phyloP scores from a whole-genome alignment of 805 yeast species.

The Starmerella kuoi region DNA sequence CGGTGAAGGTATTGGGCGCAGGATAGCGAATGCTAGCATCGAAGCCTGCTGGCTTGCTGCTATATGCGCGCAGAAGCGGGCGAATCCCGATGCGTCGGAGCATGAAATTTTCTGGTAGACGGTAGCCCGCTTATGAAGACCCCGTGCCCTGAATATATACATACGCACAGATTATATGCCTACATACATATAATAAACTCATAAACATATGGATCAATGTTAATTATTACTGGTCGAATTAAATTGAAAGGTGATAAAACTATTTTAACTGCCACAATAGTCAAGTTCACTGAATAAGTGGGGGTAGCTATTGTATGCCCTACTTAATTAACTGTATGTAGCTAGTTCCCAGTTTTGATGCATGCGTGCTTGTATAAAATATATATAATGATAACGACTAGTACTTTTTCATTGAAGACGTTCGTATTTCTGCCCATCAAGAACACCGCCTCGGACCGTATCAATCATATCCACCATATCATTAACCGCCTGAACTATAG shows the following conservation, averaged over 20 bases:
- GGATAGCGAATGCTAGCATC: slow-evolving; percentile 3
- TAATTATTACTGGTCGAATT: too few species aligned
- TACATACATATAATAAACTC: too few species aligned
- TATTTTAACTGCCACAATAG: too few species aligned
- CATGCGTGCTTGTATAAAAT: too few species aligned
- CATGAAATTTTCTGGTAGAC: slow-evolving; percentile 1
- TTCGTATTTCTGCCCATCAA: slow-evolving; percentile 22
- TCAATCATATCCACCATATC: slow-evolving; percentile 22
- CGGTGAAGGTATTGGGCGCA: not conserved
- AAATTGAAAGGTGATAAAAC: too few species aligned
- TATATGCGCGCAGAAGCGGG: slow-evolving; percentile 1
- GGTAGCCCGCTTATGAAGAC: not conserved
- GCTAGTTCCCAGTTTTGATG: too few species aligned
- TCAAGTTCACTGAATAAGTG: too few species aligned
- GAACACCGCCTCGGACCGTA: slow-evolving; percentile 13
- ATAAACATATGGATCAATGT: too few species aligned
- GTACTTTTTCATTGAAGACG: slow-evolving; percentile 2
- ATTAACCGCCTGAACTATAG: slow-evolving; percentile 17
- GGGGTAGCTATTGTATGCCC: too few species aligned
- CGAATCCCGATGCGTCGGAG: slow-evolving; percentile 5
- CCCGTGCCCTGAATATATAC: not conserved
- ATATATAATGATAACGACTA: too few species aligned
- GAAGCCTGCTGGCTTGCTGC: not conserved
- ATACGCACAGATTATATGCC: too few species aligned
- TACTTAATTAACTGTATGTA: too few species aligned